Conservation (phyloP, 306 rosid species). For the Corylus heterophylla region DNA sequence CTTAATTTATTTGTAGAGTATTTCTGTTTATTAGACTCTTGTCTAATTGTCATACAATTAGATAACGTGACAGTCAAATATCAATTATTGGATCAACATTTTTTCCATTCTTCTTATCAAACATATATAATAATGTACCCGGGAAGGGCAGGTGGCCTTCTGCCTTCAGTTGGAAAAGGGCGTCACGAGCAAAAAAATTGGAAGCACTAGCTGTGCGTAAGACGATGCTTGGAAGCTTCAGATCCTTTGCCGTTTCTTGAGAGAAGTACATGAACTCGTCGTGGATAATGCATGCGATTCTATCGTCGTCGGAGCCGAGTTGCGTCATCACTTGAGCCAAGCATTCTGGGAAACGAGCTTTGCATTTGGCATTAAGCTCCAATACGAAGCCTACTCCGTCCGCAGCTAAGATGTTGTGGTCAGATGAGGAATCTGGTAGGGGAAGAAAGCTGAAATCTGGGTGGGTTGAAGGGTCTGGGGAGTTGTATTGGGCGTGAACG, state of each 20-base stretch:
- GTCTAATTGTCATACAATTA: too few relatives aligned
- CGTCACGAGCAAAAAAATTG: constrained; percentile 26
- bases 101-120: too few relatives aligned
- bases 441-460: constrained; percentile 38
- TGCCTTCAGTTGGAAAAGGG: constrained; percentile 14
- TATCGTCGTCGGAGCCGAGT: constrained; percentile 11
- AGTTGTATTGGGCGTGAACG: constrained; percentile 38
- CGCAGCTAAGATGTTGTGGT: constrained; percentile 19
- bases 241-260: constrained; percentile 30
- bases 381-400: not conserved
- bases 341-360: constrained; percentile 25
- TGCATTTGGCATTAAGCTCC: constrained; percentile 26
- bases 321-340: constrained; percentile 9
- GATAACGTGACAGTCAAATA: too few relatives aligned
- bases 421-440: constrained; percentile 34
- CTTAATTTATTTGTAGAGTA: too few relatives aligned
- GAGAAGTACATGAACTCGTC: constrained; percentile 34
- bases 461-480: constrained; percentile 36
- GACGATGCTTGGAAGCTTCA: constrained; percentile 31
- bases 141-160: constrained; percentile 34
- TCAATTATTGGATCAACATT: too few relatives aligned
- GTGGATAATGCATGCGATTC: constrained; percentile 37
- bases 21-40: too few relatives aligned
- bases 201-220: constrained; percentile 37
- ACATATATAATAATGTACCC: constrained; percentile 13